Evolutionary conservation across 148 eudicot species (phyloP).

Genomic region (Silene latifolia): DNA sequence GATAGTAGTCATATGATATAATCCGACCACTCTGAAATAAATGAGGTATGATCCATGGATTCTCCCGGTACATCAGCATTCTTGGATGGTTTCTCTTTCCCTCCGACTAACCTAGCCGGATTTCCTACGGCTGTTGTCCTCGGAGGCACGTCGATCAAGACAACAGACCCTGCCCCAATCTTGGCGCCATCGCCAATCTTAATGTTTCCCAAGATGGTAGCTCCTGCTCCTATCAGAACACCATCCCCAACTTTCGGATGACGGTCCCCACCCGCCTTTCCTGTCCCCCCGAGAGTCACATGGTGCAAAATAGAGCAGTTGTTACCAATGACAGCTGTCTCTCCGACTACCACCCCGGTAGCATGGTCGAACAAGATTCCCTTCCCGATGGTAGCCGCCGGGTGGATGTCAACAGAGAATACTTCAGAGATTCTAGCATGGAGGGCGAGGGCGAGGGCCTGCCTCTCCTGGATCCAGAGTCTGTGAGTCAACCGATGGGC

Average conservation of each 20-base stretch:
- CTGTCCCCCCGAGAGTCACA: slow-evolving; percentile 67
- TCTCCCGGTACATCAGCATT: slow-evolving; percentile 56
- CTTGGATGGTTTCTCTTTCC: slow-evolving; percentile 44
- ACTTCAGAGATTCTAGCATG: slow-evolving; percentile 58
- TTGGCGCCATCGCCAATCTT: slow-evolving; percentile 71
- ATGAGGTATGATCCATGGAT: slow-evolving; percentile 68
- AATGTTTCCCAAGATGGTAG: slow-evolving; percentile 54
- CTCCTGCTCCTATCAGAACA: slow-evolving; percentile 67
- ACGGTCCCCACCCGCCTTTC: slow-evolving; percentile 55
- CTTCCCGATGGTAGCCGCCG: slow-evolving; percentile 54
- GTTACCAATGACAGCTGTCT: slow-evolving; percentile 61
- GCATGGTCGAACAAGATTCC: slow-evolving; percentile 73
- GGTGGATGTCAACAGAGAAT: slow-evolving; percentile 65
- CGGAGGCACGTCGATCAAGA: slow-evolving; percentile 60
- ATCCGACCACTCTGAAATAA: slow-evolving; percentile 50
- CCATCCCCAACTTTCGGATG: slow-evolving; percentile 71
- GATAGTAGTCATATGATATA: slow-evolving; percentile 30
- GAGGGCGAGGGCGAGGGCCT: slow-evolving; percentile 56
- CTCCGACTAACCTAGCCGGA: slow-evolving; percentile 62
- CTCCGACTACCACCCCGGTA: slow-evolving; percentile 71
- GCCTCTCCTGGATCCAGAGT: slow-evolving; percentile 48
- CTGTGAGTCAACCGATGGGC: slow-evolving; percentile 64
- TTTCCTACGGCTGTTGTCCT: slow-evolving; percentile 61
- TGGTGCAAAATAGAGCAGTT: slow-evolving; percentile 60
- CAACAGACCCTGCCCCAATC: slow-evolving; percentile 69